phyloP scores from a whole-genome alignment of 192 early-diverging fungal genomes.

The Linderina pennispora region DNA sequence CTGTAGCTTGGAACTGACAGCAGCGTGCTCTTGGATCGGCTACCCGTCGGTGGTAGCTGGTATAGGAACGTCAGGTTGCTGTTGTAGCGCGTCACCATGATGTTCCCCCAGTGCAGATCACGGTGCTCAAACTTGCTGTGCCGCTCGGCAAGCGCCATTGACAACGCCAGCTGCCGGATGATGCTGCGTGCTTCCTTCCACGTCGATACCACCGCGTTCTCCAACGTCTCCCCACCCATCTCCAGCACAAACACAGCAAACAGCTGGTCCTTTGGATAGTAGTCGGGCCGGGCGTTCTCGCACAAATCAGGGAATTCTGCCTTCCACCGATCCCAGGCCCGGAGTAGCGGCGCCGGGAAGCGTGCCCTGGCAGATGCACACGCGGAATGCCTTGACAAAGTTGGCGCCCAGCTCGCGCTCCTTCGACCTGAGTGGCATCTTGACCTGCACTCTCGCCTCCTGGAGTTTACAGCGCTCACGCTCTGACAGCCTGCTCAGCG shows the following conservation, averaged over 20 bases:
- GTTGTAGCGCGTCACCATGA: slow-evolving; percentile 51
- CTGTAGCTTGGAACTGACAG: slow-evolving; percentile 55
- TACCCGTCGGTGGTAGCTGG: slow-evolving; percentile 33
- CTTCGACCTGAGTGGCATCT: slow-evolving; percentile 34
- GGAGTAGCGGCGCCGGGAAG: slow-evolving; percentile 60
- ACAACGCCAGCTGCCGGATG: slow-evolving; percentile 58
- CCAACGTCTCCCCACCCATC: slow-evolving; percentile 69
- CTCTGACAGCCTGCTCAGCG: slow-evolving; percentile 48
- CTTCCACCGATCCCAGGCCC: slow-evolving; percentile 69
- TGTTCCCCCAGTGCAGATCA: slow-evolving; percentile 72
- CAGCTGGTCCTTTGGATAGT: slow-evolving; percentile 58
- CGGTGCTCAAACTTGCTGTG: slow-evolving; percentile 58
- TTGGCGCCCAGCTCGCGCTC: slow-evolving; percentile 38
- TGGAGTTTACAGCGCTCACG: slow-evolving; percentile 32
- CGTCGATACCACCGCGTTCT: slow-evolving; percentile 42
- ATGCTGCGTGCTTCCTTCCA: slow-evolving; percentile 64
- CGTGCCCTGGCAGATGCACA: slow-evolving; percentile 60
- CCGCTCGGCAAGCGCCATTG: slow-evolving; percentile 54
- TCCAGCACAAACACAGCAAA: slow-evolving; percentile 68
- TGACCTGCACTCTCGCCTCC: slow-evolving; percentile 33
- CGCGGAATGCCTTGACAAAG: slow-evolving; percentile 50
- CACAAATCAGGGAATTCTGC: slow-evolving; percentile 49
- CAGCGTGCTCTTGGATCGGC: slow-evolving; percentile 32
- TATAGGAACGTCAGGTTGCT: slow-evolving; percentile 43
- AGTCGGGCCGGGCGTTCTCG: slow-evolving; percentile 72